Percentiles rank a stretch among this genome's conserved stretches.
Evolutionary conservation across 2,329 filamentous ascomycete genomes (phyloP).

Genomic region (Fonsecaea pedrosoi): DNA sequence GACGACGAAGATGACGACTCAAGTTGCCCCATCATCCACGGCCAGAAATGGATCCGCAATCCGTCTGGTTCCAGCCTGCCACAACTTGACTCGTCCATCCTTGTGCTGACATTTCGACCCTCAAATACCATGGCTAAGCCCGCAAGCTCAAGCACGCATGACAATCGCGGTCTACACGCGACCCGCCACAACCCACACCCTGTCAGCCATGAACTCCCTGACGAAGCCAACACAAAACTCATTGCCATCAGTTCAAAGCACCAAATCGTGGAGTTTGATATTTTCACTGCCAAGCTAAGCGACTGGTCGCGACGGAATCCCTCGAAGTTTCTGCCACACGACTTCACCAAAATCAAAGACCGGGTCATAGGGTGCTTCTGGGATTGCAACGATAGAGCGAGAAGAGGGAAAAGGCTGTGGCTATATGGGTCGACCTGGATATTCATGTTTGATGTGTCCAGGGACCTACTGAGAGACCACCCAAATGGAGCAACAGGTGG

Average conservation of each 20-base stretch:
- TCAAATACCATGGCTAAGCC: conserved; percentile 38
- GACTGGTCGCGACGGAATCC: conserved; percentile 88
- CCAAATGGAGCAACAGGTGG: background rate
- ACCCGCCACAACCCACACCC: conserved; percentile 60
- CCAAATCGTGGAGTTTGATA: conserved; percentile 78
- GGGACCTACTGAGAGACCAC: conserved; percentile 63
- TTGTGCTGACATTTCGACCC: conserved; percentile 71
- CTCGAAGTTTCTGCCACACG: conserved; percentile 72
- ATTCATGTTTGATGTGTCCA: conserved; percentile 86
- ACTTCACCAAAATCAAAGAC: conserved; percentile 77
- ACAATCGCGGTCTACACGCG: conserved; percentile 52
- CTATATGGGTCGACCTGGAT: conserved; percentile 85
- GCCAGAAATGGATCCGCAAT: conserved; percentile 77
- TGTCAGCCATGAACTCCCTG: conserved; percentile 63
- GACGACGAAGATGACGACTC: conserved; percentile 57
- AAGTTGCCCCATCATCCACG: conserved; percentile 58
- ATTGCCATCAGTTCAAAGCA: conserved; percentile 69
- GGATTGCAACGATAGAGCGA: conserved; percentile 45
- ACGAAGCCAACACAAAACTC: conserved; percentile 60
- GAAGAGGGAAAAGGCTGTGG: conserved; percentile 72
- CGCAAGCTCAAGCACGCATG: conserved; percentile 46
- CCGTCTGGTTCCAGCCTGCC: conserved; percentile 73
- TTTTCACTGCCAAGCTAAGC: conserved; percentile 75
- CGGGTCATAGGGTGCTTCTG: conserved; percentile 76
- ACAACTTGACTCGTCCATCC: conserved; percentile 68